Evolutionary conservation across 768 basidiomycete species (phyloP).

Genomic region (Suillus subluteus): DNA sequence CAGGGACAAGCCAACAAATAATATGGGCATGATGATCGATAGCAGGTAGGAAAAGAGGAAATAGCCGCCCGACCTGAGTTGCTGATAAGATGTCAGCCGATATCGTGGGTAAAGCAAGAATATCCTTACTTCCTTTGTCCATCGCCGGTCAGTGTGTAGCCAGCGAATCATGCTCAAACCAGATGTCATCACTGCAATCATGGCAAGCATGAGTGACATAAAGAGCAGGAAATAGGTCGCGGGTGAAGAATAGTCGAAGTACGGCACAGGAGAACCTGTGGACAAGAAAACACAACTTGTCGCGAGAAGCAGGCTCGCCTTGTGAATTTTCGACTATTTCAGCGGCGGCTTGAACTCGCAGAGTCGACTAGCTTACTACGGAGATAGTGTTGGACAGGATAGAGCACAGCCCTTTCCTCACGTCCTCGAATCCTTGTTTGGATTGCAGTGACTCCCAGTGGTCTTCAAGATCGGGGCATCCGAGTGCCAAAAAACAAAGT

Average conservation of each 20-base stretch:
- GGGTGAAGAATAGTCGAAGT: background rate
- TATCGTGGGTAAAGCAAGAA: no score
- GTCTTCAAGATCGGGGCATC: background rate
- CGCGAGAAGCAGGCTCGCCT: background rate
- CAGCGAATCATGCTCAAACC: no score
- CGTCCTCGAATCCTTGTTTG: background rate
- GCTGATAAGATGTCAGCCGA: no score
- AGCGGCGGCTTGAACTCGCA: background rate
- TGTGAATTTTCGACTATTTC: background rate
- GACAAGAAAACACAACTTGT: background rate
- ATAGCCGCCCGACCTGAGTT: no score
- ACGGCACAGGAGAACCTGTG: background rate
- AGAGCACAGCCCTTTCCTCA: background rate
- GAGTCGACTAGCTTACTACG: background rate
- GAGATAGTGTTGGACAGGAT: background rate
- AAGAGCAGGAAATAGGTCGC: background rate
- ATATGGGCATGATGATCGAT: no score
- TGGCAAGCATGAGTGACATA: background rate
- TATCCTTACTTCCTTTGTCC: background rate
- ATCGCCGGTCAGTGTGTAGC: no score
- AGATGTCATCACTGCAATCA: no score
- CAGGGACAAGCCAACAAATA: no score
- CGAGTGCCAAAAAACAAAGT: background rate
- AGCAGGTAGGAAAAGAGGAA: no score
- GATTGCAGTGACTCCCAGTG: background rate